Base-by-base conservation (phyloP, 2,329 filamentous ascomycete species). In the Xenoacremonium recifei region DNA sequence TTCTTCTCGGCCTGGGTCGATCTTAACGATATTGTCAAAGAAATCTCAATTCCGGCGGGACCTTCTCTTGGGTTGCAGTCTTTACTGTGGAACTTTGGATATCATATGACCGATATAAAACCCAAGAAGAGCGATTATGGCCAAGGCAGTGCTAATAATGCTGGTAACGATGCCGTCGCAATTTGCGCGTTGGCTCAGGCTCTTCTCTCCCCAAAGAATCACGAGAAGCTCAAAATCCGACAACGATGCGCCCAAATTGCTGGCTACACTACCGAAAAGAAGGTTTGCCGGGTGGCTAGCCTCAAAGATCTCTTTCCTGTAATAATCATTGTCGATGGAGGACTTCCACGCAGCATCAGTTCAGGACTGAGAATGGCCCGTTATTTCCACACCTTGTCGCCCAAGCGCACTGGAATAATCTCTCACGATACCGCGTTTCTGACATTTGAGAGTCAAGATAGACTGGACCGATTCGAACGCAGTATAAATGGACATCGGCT, bases 1-100 rank as follows among this genome's bases (percentile, higher is more conserved):
- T 46, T 39, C 2, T 53, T 54, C 16, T 49, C 50, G 3, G 29
- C 43, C 11, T 51, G 45, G 41, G 12, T 46, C 3, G 45, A 53
- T 35, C 13, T 51, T 16, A 6, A 38, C 5, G 48, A 51, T 18
- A 47, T 53, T n/a, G 37, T 42, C 7, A 35, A 11, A 5, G 45
- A 54, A 2, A 45, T 49, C 5, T n/a, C 50, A 3, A 10, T 29
- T 1, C 1, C 36, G 4, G 25, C 13, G 30, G 33, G 45, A 4
- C 4, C 3, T 17, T 21, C 41, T 0, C 48, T 48, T 1, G 34
- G 30, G 4, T 29, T 48, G 6, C 5, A 5, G 1, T 17, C 20
- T 15, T 16, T 41, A 9, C 38, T 51, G 12, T 13, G 44, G 11
- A 4, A 25, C 0, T 45, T 38, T 21, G 17, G 23, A 6, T 53